Conservation (phyloP, 345 rosid species). For the Eucalyptus lansdowneana region DNA sequence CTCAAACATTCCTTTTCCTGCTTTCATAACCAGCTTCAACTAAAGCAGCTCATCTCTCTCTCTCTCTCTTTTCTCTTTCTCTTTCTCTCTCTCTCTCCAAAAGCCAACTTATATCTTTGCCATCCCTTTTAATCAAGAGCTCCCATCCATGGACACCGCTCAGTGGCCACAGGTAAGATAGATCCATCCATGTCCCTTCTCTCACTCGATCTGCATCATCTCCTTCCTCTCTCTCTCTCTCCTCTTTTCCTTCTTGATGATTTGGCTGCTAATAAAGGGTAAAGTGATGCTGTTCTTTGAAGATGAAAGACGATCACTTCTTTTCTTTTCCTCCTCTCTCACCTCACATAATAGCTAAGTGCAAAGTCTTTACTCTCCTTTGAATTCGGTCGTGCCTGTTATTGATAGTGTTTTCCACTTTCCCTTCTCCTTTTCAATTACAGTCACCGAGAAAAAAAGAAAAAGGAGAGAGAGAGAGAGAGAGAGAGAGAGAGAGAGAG, state of each 20-base stretch:
- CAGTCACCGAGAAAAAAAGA: neutral
- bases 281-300: neutral
- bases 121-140: neutral
- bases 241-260: neutral
- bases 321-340: neutral
- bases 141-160: slow-evolving; percentile 86
- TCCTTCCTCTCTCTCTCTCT: neutral
- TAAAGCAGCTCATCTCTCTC: neutral
- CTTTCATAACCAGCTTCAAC: slow-evolving; percentile 10
- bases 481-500: neutral
- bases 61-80: neutral
- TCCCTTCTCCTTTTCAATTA: neutral
- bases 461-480: neutral
- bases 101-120: neutral
- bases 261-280: neutral
- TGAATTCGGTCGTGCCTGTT: neutral
- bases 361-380: neutral
- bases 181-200: neutral
- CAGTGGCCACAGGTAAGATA: slow-evolving; percentile 86
- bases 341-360: neutral
- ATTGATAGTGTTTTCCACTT: neutral
- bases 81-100: neutral
- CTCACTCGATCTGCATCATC: neutral
- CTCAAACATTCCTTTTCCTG: slow-evolving; percentile 16
- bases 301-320: neutral